Percentiles rank a stretch among this genome's conserved stretches.
phyloP scores from a whole-genome alignment of 2,329 filamentous ascomycete genomes.

The Cyphellophora attinorum region DNA sequence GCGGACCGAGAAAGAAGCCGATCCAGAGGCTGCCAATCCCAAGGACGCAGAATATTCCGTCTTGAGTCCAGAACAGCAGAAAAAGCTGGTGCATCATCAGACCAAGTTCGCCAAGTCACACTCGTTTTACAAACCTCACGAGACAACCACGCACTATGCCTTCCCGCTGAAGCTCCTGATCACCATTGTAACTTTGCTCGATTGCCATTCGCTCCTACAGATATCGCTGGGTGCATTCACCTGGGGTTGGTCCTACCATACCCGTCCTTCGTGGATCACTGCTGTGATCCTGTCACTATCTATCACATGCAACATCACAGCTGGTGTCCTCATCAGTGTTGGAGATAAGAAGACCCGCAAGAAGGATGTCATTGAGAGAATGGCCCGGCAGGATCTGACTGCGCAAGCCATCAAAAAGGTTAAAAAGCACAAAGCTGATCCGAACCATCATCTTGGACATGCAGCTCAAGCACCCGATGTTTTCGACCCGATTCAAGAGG shows the following conservation, averaged over 20 bases:
- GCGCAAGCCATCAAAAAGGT: slow-evolving; percentile 49
- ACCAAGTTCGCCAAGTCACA: slow-evolving; percentile 72
- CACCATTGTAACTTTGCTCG: slow-evolving; percentile 67
- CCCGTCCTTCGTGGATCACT: slow-evolving; percentile 62
- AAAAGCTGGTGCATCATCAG: slow-evolving; percentile 64
- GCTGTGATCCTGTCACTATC: slow-evolving; percentile 73
- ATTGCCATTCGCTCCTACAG: slow-evolving; percentile 70
- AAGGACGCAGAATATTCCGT: slow-evolving; percentile 17
- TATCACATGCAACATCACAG: slow-evolving; percentile 67
- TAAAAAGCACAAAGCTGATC: slow-evolving; percentile 14
- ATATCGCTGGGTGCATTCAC: slow-evolving; percentile 70
- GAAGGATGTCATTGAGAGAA: slow-evolving; percentile 71
- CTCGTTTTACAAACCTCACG: slow-evolving; percentile 82
- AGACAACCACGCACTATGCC: slow-evolving; percentile 70
- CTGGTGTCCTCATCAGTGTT: slow-evolving; percentile 65
- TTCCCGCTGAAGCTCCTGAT: slow-evolving; percentile 68
- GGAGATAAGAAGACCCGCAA: slow-evolving; percentile 71
- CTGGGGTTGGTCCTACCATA: slow-evolving; percentile 65
- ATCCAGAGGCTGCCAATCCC: slow-evolving; percentile 32
- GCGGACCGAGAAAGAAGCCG: slow-evolving; percentile 28
- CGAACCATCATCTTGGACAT: slow-evolving; percentile 5
- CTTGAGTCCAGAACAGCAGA: slow-evolving; percentile 48
- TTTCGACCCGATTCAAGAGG: slow-evolving; percentile 15
- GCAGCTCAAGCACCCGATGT: slow-evolving; percentile 4
- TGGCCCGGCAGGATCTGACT: slow-evolving; percentile 69